These are phyloP conservation scores for Ricinus communis DNA, from an alignment of 345 rosid species.

Conservation along the genomic window DNA sequence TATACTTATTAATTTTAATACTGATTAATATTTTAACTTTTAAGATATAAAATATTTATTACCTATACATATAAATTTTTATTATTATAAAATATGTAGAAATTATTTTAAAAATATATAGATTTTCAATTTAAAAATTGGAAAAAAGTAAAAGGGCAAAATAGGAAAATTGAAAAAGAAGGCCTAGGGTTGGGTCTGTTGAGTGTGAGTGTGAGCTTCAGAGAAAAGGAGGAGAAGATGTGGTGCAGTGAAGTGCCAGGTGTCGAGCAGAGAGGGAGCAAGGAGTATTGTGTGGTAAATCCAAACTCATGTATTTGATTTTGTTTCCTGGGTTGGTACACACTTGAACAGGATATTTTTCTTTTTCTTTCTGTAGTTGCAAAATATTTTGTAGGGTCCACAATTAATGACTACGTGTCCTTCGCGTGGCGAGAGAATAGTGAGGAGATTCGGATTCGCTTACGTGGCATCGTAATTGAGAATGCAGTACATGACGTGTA, in stretches of 20 bases:
- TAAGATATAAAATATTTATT: too few species aligned
- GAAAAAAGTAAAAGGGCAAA: too few species aligned
- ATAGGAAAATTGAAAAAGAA: background rate
- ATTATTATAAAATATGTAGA: too few species aligned
- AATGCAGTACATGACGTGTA: slow-evolving; percentile 10
- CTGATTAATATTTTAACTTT: too few species aligned
- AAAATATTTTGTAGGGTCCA: background rate
- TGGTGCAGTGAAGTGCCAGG: slow-evolving; percentile 41
- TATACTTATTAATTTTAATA: too few species aligned
- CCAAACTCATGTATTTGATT: background rate
- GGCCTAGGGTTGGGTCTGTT: background rate
- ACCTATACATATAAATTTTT: too few species aligned
- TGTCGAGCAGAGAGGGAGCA: slow-evolving; percentile 28
- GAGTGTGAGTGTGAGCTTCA: too few species aligned
- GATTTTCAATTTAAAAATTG: too few species aligned
- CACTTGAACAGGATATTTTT: background rate
- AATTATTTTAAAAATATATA: too few species aligned
- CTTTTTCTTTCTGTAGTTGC: too few species aligned
- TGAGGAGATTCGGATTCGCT: slow-evolving; percentile 31
- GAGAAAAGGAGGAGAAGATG: slow-evolving; percentile 1
- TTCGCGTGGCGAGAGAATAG: slow-evolving; percentile 20
- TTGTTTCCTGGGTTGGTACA: slow-evolving; percentile 17
- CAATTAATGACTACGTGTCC: slow-evolving; percentile 12
- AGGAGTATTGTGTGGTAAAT: slow-evolving; percentile 8
- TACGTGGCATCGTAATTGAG: slow-evolving; percentile 22